phyloP scores from a whole-genome alignment of 805 yeast species.

The Wickerhamomyces chambardii region DNA sequence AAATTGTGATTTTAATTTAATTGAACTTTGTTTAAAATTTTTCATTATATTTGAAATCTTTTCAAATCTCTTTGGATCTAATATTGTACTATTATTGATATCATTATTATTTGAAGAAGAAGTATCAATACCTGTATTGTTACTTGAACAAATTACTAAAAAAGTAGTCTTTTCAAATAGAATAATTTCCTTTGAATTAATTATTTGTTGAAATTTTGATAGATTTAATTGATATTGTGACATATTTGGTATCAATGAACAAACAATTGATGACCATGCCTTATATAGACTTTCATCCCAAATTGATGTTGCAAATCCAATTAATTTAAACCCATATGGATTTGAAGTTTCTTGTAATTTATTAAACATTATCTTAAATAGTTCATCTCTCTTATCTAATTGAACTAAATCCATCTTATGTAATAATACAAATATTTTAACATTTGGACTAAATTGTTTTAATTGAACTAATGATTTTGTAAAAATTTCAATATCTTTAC shows the following conservation, averaged over 20 bases:
- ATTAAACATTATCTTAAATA: slow-evolving; percentile 78
- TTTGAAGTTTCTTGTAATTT: slow-evolving; percentile 68
- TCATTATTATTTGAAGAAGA: background rate
- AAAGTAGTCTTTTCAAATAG: slow-evolving; percentile 92
- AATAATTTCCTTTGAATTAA: slow-evolving; percentile 85
- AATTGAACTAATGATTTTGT: slow-evolving; percentile 74
- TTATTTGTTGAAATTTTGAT: slow-evolving; percentile 57
- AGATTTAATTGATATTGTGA: slow-evolving; percentile 68
- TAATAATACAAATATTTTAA: slow-evolving; percentile 82
- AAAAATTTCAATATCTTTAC: slow-evolving; percentile 90
- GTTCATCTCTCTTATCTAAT: slow-evolving; percentile 73
- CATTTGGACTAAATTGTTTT: slow-evolving; percentile 79
- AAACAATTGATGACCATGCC: slow-evolving; percentile 96
- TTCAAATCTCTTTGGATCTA: slow-evolving; percentile 91
- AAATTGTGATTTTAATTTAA: slow-evolving; percentile 80
- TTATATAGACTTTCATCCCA: slow-evolving; percentile 96
- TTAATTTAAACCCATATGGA: slow-evolving; percentile 57
- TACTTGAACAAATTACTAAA: slow-evolving; percentile 41
- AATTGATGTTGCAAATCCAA: slow-evolving; percentile 90
- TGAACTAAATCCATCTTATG: slow-evolving; percentile 97
- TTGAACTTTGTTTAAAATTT: slow-evolving; percentile 87
- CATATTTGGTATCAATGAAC: slow-evolving; percentile 92
- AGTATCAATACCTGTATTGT: slow-evolving; percentile 11
- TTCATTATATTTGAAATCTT: slow-evolving; percentile 91
- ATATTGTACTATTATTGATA: slow-evolving; percentile 7